phyloP scores from a whole-genome alignment of 495 filamentous ascomycete species.

The Penicillium bialowiezense region DNA sequence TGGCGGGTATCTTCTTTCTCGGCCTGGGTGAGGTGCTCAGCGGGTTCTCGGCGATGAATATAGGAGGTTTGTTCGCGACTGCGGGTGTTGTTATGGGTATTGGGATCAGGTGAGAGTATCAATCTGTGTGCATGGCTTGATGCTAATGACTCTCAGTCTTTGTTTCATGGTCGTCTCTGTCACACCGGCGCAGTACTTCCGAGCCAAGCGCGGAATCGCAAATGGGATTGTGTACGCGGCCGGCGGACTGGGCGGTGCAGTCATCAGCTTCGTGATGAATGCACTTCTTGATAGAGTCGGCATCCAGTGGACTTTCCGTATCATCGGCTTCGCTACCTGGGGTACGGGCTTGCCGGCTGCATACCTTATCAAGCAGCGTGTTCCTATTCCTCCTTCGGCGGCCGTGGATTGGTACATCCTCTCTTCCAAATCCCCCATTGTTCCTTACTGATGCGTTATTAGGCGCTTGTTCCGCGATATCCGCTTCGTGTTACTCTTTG shows the following conservation, averaged over 20 bases:
- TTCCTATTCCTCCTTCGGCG: constrained; percentile 35
- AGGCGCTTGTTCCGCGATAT: constrained; percentile 49
- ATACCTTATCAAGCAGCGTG: constrained; percentile 53
- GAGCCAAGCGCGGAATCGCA: constrained; percentile 49
- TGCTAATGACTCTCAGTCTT: constrained; percentile 17
- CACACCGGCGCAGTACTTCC: constrained; percentile 55
- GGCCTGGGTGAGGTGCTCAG: constrained; percentile 48
- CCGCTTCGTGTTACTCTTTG: constrained; percentile 50
- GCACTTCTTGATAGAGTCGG: constrained; percentile 44
- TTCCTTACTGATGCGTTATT: not conserved
- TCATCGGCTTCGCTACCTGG: constrained; percentile 46
- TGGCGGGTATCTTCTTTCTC: constrained; percentile 46
- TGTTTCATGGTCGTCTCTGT: constrained; percentile 39
- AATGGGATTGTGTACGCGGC: constrained; percentile 55
- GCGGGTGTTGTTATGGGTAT: constrained; percentile 52
- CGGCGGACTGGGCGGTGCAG: constrained; percentile 52
- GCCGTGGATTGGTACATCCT: constrained; percentile 49
- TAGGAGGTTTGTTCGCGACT: constrained; percentile 56
- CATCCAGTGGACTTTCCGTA: constrained; percentile 53
- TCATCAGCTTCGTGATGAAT: constrained; percentile 49
- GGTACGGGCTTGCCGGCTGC: constrained; percentile 55
- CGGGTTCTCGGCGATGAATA: constrained; percentile 44
- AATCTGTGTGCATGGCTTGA: too few relatives aligned
- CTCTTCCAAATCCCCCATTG: not conserved
- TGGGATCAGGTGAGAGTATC: constrained; percentile 35